Percentiles rank a stretch among this genome's conserved stretches.
These are phyloP conservation scores for Venturia effusa DNA, from an alignment of 2,329 filamentous ascomycete genomes.

Conservation along the genomic window DNA sequence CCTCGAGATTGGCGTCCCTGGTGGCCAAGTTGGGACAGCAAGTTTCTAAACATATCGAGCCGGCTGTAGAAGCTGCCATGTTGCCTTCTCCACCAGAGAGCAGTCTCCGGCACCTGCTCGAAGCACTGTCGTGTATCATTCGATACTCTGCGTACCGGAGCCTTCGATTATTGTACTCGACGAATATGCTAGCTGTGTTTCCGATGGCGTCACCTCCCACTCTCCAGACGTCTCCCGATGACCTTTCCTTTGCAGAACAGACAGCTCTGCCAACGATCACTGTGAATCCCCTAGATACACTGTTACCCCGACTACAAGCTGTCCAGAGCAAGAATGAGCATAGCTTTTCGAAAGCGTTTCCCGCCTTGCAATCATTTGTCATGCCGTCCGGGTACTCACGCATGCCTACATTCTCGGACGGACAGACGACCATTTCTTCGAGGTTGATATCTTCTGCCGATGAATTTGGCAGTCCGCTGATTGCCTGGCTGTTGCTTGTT, in stretches of 20 bases:
- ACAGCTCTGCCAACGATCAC: not conserved
- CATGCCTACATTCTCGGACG: constrained; percentile 3
- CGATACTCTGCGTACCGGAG: constrained; percentile 69
- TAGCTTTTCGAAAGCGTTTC: constrained; percentile 31
- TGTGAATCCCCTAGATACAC: constrained; percentile 11
- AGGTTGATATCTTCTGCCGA: constrained; percentile 19
- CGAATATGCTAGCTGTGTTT: constrained; percentile 23
- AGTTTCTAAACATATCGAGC: constrained; percentile 37
- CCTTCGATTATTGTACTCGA: constrained; percentile 44
- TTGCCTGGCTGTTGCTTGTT: constrained; percentile 36
- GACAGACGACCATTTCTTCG: constrained; percentile 1
- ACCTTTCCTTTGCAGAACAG: constrained; percentile 3
- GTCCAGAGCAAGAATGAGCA: constrained; percentile 27
- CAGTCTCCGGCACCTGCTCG: constrained; percentile 57
- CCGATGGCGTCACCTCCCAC: constrained; percentile 10
- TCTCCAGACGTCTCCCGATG: not conserved
- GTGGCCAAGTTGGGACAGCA: constrained; percentile 52
- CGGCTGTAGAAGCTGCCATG: not conserved
- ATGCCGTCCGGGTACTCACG: not conserved
- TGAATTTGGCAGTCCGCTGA: constrained; percentile 35
- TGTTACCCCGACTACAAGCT: constrained; percentile 29
- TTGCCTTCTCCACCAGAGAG: constrained; percentile 7
- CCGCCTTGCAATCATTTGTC: constrained; percentile 26
- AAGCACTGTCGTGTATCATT: constrained; percentile 67
- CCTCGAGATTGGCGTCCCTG: constrained; percentile 50